phyloP scores from a whole-genome alignment of 1,139 yeast genomes.

The Candida tetrigidarum region DNA sequence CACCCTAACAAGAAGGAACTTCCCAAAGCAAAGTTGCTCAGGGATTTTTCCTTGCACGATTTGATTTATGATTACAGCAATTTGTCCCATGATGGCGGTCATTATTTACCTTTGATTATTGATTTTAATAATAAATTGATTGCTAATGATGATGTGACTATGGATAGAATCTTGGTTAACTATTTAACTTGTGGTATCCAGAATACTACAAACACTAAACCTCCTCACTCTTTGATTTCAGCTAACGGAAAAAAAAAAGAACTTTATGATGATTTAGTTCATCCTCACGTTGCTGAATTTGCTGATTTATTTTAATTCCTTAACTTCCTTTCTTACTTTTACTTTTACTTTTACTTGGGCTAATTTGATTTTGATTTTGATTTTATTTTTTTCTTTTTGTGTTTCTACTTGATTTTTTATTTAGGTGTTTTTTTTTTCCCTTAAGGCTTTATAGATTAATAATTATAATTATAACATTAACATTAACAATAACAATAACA shows the following conservation, averaged over 20 bases:
- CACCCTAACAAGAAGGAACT: conserved; percentile 15
- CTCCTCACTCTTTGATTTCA: not conserved
- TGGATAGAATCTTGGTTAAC: conserved; percentile 48
- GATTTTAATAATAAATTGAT: conserved; percentile 59
- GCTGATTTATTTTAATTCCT: conserved; percentile 45
- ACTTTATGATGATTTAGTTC: conserved; percentile 29
- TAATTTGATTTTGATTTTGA: not conserved
- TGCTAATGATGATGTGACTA: conserved; percentile 52
- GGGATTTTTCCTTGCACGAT: conserved; percentile 17
- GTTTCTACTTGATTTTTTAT: not conserved
- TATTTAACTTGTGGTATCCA: conserved; percentile 45
- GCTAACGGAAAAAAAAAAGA: conserved; percentile 1
- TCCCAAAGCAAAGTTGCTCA: conserved; percentile 17
- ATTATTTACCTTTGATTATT: conserved; percentile 49
- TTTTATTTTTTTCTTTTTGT: not conserved
- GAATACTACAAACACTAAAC: conserved; percentile 21
- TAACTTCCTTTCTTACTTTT: not conserved
- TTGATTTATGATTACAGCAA: conserved; percentile 12
- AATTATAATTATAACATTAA: not conserved
- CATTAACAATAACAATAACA: not conserved
- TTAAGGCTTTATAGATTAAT: conserved; percentile 5
- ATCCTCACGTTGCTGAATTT: conserved; percentile 53
- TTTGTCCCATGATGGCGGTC: conserved; percentile 14
- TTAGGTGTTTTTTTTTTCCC: not conserved
- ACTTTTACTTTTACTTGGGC: not conserved